These are phyloP conservation scores for Arachis monticola DNA, from an alignment of 331 rosid genomes.

Conservation along the genomic window DNA sequence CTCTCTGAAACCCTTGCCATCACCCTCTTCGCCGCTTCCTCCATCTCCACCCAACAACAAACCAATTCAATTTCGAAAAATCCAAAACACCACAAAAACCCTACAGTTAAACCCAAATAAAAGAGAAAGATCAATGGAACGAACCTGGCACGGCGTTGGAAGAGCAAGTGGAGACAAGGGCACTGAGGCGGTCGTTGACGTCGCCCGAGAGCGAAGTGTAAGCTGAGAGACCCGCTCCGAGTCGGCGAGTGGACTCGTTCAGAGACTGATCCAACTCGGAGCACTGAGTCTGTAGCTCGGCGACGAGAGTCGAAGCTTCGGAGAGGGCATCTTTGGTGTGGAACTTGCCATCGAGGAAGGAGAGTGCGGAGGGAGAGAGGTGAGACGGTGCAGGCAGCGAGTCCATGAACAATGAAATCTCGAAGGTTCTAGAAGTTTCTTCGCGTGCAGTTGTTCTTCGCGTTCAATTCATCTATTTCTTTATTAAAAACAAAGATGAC, in stretches of 20 bases:
- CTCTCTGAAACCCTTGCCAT: constrained; percentile 63
- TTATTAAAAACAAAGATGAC: too few species aligned
- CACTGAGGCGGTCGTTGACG: constrained; percentile 50
- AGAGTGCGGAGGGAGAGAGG: constrained; percentile 59
- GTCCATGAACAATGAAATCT: constrained; percentile 38
- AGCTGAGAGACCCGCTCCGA: constrained; percentile 54
- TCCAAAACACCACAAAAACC: constrained; percentile 19
- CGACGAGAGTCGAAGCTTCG: constrained; percentile 52
- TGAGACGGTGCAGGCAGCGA: constrained; percentile 51
- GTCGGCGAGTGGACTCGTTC: constrained; percentile 59
- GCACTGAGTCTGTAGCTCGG: constrained; percentile 70
- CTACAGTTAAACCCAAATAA: background rate
- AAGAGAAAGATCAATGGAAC: background rate
- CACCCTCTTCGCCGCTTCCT: constrained; percentile 42
- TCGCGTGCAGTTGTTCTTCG: constrained; percentile 36
- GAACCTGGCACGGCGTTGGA: constrained; percentile 49
- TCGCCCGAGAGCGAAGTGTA: constrained; percentile 67
- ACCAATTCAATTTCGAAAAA: constrained; percentile 8
- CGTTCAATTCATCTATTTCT: too few species aligned
- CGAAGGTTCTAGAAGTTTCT: background rate
- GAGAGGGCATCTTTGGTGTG: constrained; percentile 41
- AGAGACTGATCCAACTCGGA: constrained; percentile 64
- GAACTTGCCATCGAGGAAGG: constrained; percentile 60
- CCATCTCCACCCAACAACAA: constrained; percentile 49
- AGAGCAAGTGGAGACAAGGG: constrained; percentile 55